Conservation (phyloP, 2,329 filamentous ascomycete genomes). For the Ophiostoma piceae region DNA sequence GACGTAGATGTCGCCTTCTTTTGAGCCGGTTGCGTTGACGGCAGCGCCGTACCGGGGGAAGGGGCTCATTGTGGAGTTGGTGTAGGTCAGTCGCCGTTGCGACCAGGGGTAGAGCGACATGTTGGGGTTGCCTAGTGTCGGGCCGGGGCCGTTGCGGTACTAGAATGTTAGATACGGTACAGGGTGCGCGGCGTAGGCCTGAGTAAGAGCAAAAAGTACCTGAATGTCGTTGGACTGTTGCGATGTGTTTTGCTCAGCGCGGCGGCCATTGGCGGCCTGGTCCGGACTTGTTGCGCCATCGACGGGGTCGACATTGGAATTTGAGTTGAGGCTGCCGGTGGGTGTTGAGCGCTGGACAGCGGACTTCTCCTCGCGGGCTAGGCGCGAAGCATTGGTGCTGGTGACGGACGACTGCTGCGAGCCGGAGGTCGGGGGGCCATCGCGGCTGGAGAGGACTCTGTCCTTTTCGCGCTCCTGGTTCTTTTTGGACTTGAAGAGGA, state of each 20-base stretch:
- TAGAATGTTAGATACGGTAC: slow-evolving; percentile 30
- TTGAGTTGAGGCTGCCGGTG: slow-evolving; percentile 70
- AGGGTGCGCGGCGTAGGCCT: background rate
- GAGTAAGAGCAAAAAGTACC: no score
- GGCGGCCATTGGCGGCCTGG: slow-evolving; percentile 56
- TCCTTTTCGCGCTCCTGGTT: slow-evolving; percentile 57
- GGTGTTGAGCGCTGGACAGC: slow-evolving; percentile 59
- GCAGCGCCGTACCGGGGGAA: slow-evolving; percentile 97
- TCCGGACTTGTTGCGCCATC: slow-evolving; percentile 55
- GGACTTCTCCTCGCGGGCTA: slow-evolving; percentile 52
- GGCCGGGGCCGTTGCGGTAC: slow-evolving; percentile 53
- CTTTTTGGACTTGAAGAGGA: slow-evolving; percentile 79
- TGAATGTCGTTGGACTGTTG: slow-evolving; percentile 37
- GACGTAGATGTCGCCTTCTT: slow-evolving; percentile 94
- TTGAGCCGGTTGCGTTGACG: slow-evolving; percentile 85
- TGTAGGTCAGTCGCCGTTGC: slow-evolving; percentile 80
- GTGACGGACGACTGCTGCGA: slow-evolving; percentile 46
- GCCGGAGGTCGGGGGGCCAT: slow-evolving; percentile 41
- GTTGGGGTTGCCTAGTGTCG: slow-evolving; percentile 53
- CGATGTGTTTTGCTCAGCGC: slow-evolving; percentile 47
- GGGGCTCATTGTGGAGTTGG: slow-evolving; percentile 72
- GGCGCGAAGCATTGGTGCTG: slow-evolving; percentile 43
- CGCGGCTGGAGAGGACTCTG: slow-evolving; percentile 52
- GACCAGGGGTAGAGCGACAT: slow-evolving; percentile 93
- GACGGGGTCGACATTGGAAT: slow-evolving; percentile 56